Percentiles rank a stretch among this genome's conserved stretches.
These are phyloP conservation scores for Truncatella angustata DNA, from an alignment of 2,329 filamentous ascomycete species.

Conservation along the genomic window DNA sequence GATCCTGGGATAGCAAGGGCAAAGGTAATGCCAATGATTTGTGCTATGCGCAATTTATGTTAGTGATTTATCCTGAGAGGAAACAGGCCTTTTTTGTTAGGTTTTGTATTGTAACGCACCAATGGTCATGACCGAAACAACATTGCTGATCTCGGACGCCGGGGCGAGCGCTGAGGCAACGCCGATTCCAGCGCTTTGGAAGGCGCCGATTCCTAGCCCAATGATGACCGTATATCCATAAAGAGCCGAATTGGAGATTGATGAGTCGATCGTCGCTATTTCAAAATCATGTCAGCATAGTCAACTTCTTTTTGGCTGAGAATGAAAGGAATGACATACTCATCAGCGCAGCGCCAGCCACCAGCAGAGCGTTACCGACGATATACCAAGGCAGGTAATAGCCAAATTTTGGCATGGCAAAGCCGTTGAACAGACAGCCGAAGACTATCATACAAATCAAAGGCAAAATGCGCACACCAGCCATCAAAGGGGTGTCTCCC, in stretches of 20 bases:
- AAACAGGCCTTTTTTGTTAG: not conserved
- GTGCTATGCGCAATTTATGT: constrained; percentile 1
- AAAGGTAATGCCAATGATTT: constrained; percentile 12
- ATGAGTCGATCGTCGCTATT: constrained; percentile 10
- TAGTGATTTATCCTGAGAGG: not conserved
- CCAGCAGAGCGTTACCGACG: constrained; percentile 2
- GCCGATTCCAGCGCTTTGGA: constrained; percentile 12
- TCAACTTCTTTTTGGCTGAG: not conserved
- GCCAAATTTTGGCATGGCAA: not conserved
- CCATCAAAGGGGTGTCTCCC: constrained; percentile 34
- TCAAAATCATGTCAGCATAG: not conserved
- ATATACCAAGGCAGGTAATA: constrained; percentile 7
- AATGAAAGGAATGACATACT: constrained; percentile 1
- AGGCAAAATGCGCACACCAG: constrained; percentile 27
- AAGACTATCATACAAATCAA: constrained; percentile 7
- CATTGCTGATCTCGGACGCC: constrained; percentile 12
- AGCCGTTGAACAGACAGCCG: not conserved
- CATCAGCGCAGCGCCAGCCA: constrained; percentile 7
- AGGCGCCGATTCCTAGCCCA: constrained; percentile 12
- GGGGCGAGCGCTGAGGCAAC: constrained; percentile 10
- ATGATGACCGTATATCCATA: constrained; percentile 16
- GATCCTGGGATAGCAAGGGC: constrained; percentile 11
- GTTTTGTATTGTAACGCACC: constrained; percentile 4
- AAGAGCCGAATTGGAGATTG: constrained; percentile 5
- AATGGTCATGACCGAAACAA: constrained; percentile 13